A percentile compares a stretch with the other conserved stretches of the same genome.
These are phyloP conservation scores for Aspergillus jensenii DNA, from an alignment of 2,329 filamentous ascomycete species.

Conservation along the genomic window DNA sequence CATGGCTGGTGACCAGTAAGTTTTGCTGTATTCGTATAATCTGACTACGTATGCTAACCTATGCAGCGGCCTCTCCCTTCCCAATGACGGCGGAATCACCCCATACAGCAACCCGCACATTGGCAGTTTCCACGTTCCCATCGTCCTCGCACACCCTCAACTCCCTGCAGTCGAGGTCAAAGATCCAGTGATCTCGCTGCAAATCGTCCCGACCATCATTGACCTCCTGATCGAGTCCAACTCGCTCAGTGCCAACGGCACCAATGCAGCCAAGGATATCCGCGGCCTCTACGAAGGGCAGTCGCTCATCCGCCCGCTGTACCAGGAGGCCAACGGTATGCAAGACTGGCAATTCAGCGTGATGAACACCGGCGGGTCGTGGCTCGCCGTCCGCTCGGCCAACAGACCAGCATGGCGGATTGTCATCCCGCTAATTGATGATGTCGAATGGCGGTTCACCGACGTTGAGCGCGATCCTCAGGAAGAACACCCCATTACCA, in stretches of 20 bases:
- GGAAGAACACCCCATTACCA: slow-evolving; percentile 22
- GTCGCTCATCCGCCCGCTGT: slow-evolving; percentile 30
- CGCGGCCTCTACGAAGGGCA: slow-evolving; percentile 34
- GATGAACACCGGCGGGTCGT: slow-evolving; percentile 36
- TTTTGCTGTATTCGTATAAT: background rate
- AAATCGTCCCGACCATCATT: slow-evolving; percentile 33
- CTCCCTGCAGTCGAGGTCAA: slow-evolving; percentile 30
- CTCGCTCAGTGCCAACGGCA: slow-evolving; percentile 26
- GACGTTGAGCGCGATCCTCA: slow-evolving; percentile 27
- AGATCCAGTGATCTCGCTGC: slow-evolving; percentile 28
- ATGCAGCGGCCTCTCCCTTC: slow-evolving; percentile 31
- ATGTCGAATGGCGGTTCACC: slow-evolving; percentile 35
- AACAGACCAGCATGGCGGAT: slow-evolving; percentile 27
- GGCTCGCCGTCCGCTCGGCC: slow-evolving; percentile 32
- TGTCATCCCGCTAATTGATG: slow-evolving; percentile 31
- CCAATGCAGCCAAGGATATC: slow-evolving; percentile 24
- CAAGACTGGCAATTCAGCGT: slow-evolving; percentile 36
- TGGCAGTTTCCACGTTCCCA: slow-evolving; percentile 34
- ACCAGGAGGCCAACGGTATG: slow-evolving; percentile 19
- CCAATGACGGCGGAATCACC: slow-evolving; percentile 35
- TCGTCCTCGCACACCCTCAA: slow-evolving; percentile 33
- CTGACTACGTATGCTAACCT: slow-evolving; percentile 1
- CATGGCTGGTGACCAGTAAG: slow-evolving; percentile 36
- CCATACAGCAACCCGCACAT: slow-evolving; percentile 35
- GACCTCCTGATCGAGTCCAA: slow-evolving; percentile 32